Evolutionary conservation across 2,329 filamentous ascomycete genomes (phyloP), one percentile per base, ranked within the genome.

Genomic region (Fusarium tanahbumbuense): DNA sequence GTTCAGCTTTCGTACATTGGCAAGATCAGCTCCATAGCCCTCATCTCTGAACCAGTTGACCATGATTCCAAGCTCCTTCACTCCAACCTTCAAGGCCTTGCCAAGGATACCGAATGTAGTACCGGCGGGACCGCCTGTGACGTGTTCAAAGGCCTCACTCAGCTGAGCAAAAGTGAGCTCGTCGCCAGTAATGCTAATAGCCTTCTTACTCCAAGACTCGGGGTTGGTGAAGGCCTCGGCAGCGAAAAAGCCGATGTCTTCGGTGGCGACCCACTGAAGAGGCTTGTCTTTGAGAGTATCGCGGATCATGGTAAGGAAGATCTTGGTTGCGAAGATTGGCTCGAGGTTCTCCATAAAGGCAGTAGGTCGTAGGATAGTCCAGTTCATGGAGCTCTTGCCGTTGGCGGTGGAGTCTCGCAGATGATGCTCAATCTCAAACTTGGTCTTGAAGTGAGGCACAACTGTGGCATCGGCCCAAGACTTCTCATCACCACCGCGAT

Each of bases 321-420:
- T 47, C 18, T 77, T 78, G 6, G 72, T 75, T 15, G 71, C 10
- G 57, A 81, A 79, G 5, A 74, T 75, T 1, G 70, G 71, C 5
- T 72, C 69, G 9, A 81, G 71, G 56, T 81, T 81, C 6, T 83
- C 81, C 79, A 82, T 81, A 68, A 83, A 83, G 0, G 77, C 79
- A 0, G 79, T 78, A 1, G 81, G 81, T 10, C 81, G 75, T 3
- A 83, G 66, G n/a, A 83, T 78, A 0, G 78, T 79, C 78, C 79
- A 82, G 5, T 61, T 55, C 79, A 81, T 81, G 2, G 20, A 2
- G 20, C 45, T 48, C 20, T 59, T 67, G 3, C 50, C 54, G 2
- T 61, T 22, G 8, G 50, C 32, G 10, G 67, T 70, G 2, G 57
- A 67, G 20, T 70, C 50, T 4, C 55, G 55, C 5, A 70, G 45